These are phyloP conservation scores for Pseudocercospora eumusae DNA, from an alignment of 2,329 filamentous ascomycete species.

Conservation along the genomic window DNA sequence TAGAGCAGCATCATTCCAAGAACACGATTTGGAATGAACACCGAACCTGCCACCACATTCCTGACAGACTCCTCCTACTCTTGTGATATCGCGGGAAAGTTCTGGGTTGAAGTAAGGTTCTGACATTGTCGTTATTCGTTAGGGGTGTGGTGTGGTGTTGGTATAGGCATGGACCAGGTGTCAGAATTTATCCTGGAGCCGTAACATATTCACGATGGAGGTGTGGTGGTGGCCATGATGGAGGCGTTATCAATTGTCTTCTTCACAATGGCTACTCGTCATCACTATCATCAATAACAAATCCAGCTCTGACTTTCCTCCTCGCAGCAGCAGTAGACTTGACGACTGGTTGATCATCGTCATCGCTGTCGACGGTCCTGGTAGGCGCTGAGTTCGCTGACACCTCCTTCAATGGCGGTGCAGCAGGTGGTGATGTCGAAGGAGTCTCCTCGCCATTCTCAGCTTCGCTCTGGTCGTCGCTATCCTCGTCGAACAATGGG, in stretches of 20 bases:
- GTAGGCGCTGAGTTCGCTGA: constrained; percentile 44
- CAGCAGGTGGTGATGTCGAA: constrained; percentile 24
- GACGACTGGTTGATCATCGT: constrained; percentile 43
- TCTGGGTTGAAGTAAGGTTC: not conserved
- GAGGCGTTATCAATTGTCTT: not conserved
- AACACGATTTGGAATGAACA: not conserved
- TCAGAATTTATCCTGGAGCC: not conserved
- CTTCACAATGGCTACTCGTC: constrained; percentile 20
- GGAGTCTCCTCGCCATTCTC: constrained; percentile 25
- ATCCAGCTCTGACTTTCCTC: constrained; percentile 45
- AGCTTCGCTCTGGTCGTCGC: constrained; percentile 11
- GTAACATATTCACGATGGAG: not conserved
- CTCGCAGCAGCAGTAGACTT: constrained; percentile 32
- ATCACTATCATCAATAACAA: constrained; percentile 47
- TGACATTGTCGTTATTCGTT: not conserved
- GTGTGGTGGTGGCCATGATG: not conserved
- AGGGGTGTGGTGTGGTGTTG: not conserved
- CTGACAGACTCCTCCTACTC: not conserved
- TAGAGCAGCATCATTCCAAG: not conserved
- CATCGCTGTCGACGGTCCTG: constrained; percentile 42
- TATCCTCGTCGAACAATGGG: constrained; percentile 3
- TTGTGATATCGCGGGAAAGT: not conserved
- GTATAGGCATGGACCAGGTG: not conserved
- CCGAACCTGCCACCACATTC: not conserved
- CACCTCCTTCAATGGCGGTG: constrained; percentile 26